These are phyloP conservation scores for Dichotomopilus funicola DNA, from an alignment of 2,329 filamentous ascomycete species.

Conservation along the genomic window DNA sequence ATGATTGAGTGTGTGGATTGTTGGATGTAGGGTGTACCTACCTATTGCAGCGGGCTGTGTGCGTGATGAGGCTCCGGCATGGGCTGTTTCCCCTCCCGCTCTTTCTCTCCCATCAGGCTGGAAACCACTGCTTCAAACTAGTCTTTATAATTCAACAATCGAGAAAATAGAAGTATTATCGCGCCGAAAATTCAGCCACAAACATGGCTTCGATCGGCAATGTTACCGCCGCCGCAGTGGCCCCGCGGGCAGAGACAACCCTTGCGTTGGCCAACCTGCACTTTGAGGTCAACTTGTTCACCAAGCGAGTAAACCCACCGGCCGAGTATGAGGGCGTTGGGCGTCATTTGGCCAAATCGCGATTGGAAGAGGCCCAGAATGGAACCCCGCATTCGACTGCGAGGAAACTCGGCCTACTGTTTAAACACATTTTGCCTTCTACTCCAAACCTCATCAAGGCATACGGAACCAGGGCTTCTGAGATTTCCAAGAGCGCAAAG, in stretches of 20 bases:
- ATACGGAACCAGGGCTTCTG: neutral
- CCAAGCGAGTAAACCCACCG: neutral
- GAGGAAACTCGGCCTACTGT: neutral
- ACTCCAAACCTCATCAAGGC: neutral
- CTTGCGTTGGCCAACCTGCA: neutral
- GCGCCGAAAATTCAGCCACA: too few relatives aligned
- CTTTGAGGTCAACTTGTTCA: neutral
- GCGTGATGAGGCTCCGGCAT: too few relatives aligned
- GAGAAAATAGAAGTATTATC: too few relatives aligned
- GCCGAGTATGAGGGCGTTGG: neutral
- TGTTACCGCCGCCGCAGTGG: neutral
- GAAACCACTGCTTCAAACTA: too few relatives aligned
- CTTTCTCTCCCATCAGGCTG: too few relatives aligned
- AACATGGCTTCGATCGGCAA: neutral
- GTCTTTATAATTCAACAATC: too few relatives aligned
- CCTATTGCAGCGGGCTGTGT: too few relatives aligned
- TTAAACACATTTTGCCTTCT: neutral
- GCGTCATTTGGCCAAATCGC: neutral
- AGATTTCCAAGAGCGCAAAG: neutral
- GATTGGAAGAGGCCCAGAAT: neutral
- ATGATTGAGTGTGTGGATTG: too few relatives aligned
- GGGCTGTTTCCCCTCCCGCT: too few relatives aligned
- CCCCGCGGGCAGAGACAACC: neutral
- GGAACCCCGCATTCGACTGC: neutral
- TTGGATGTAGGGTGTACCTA: too few relatives aligned